phyloP scores from a whole-genome alignment of 2,329 filamentous ascomycete species.

The Colletotrichum lini region DNA sequence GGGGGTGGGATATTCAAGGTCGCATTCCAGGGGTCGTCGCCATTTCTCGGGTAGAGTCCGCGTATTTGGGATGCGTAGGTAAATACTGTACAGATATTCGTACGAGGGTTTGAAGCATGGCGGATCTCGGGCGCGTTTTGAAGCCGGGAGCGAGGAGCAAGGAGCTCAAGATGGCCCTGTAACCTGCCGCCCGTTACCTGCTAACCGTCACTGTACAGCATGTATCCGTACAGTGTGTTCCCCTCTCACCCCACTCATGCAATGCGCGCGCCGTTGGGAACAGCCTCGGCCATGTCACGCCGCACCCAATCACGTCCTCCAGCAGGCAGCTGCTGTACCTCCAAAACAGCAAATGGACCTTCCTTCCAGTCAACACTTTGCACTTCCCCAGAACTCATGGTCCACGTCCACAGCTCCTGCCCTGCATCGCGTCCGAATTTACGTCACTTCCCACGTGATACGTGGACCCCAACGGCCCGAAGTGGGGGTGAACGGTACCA shows the following conservation, averaged over 20 bases:
- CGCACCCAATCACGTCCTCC: too few species aligned
- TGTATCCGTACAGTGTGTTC: too few species aligned
- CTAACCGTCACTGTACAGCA: too few species aligned
- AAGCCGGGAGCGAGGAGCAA: conserved; percentile 14
- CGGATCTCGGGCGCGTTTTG: conserved; percentile 13
- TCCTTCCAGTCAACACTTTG: conserved; percentile 19
- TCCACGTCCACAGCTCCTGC: too few species aligned
- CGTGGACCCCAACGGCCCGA: neutral
- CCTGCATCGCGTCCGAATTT: conserved; percentile 5
- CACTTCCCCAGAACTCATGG: neutral
- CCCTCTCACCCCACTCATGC: too few species aligned
- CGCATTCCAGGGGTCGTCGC: conserved; percentile 37
- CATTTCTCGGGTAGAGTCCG: conserved; percentile 33
- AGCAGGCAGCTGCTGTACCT: too few species aligned
- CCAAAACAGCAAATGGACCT: too few species aligned
- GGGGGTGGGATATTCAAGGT: conserved; percentile 24
- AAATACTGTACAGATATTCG: neutral
- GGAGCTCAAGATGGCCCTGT: conserved; percentile 18
- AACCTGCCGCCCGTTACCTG: too few species aligned
- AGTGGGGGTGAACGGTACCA: neutral
- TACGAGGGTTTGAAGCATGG: neutral
- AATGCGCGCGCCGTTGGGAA: too few species aligned
- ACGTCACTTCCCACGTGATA: conserved; percentile 40
- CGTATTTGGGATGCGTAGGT: conserved; percentile 32
- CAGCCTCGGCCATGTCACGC: too few species aligned